Evolutionary conservation across 2,329 filamentous ascomycete genomes (phyloP).

Genomic region (Fusarium succisae): DNA sequence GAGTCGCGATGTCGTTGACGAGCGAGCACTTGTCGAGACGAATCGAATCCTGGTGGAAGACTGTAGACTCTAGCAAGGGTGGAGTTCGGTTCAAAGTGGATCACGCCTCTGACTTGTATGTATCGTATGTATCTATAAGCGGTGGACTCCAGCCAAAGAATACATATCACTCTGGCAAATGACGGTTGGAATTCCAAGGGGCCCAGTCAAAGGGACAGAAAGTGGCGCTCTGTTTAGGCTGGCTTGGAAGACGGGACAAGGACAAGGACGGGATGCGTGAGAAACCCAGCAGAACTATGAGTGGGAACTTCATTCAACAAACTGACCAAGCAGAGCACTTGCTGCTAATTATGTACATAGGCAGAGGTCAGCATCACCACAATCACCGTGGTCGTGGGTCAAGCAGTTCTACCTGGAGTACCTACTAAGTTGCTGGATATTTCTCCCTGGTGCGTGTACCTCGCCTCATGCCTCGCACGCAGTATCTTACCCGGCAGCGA

Average conservation of each 20-base stretch:
- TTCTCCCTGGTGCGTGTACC: conserved; percentile 3
- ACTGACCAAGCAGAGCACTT: conserved; percentile 20
- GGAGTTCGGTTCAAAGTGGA: background rate
- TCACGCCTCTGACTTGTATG: background rate
- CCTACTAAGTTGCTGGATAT: background rate
- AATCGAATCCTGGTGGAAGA: conserved; percentile 13
- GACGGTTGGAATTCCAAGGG: conserved; percentile 11
- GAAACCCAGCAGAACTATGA: conserved; percentile 27
- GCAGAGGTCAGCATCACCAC: conserved; percentile 31
- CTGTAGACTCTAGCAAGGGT: background rate
- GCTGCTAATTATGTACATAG: conserved; percentile 1
- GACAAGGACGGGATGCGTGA: conserved; percentile 22
- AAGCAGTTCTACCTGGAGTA: conserved; percentile 7
- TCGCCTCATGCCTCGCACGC: background rate
- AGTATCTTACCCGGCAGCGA: conserved; percentile 10
- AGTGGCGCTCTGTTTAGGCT: conserved; percentile 17
- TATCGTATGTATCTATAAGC: background rate
- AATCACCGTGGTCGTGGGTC: conserved; percentile 32
- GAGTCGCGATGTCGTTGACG: conserved; percentile 13
- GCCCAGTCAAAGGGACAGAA: conserved; percentile 5
- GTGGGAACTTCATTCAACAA: conserved; percentile 28
- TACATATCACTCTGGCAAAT: conserved; percentile 23
- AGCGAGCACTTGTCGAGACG: conserved; percentile 11
- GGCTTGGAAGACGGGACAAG: conserved; percentile 3
- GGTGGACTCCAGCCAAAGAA: background rate